phyloP scores from a whole-genome alignment of 2,329 filamentous ascomycete species.

The Fusarium domesticum region DNA sequence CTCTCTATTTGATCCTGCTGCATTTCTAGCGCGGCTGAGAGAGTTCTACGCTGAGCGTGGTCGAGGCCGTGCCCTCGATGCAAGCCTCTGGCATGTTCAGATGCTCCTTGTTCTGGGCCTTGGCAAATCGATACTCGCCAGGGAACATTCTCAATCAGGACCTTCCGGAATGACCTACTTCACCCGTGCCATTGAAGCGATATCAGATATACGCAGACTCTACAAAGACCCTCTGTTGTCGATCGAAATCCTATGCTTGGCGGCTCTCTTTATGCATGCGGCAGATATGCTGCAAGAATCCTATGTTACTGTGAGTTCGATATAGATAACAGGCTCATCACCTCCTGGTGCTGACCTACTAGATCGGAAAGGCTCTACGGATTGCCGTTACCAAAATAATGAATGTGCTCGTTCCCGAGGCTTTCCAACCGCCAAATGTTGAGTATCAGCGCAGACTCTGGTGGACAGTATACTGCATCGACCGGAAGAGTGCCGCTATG shows the following conservation, averaged over 20 bases:
- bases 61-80: not conserved
- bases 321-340: too few relatives aligned
- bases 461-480: conserved; percentile 24
- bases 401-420: conserved; percentile 18
- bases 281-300: conserved; percentile 19
- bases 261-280: conserved; percentile 21
- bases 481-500: conserved; percentile 20
- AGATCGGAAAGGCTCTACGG: conserved; percentile 20
- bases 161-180: conserved; percentile 21
- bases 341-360: too few relatives aligned
- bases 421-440: conserved; percentile 9
- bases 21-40: conserved; percentile 9
- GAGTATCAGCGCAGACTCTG: conserved; percentile 18
- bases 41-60: conserved; percentile 11
- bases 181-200: conserved; percentile 14
- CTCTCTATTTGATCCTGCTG: conserved; percentile 11
- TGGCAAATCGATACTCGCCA: conserved; percentile 19
- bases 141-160: conserved; percentile 19
- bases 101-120: conserved; percentile 20
- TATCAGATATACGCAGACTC: conserved; percentile 17
- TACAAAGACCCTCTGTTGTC: conserved; percentile 18
- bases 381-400: conserved; percentile 17
- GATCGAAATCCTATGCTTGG: conserved; percentile 18
- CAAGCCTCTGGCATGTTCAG: conserved; percentile 18
- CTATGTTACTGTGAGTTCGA: conserved; percentile 16